Conservation (phyloP, 495 filamentous ascomycete species). For the Penicillium lagena region DNA sequence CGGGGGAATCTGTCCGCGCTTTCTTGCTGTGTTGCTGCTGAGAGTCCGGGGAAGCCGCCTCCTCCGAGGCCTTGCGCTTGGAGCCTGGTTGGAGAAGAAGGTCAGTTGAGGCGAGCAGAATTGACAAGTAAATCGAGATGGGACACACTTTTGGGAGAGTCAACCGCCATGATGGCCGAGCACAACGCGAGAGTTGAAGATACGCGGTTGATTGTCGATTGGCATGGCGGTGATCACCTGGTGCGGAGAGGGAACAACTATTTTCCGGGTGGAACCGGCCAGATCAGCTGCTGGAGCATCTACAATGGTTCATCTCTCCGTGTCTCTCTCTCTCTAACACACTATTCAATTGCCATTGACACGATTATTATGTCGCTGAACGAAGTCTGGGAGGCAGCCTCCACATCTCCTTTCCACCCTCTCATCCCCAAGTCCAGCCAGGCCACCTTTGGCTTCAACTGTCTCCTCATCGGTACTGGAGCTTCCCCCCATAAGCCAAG, state of each 20-base stretch:
- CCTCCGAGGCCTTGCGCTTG: conserved; percentile 76
- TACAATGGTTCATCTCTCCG: no score
- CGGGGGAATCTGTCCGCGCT: conserved; percentile 52
- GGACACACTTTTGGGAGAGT: conserved; percentile 18
- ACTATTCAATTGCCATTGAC: neutral
- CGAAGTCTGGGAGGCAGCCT: conserved; percentile 84
- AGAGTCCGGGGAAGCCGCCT: conserved; percentile 53
- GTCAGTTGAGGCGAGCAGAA: neutral
- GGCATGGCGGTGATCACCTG: conserved; percentile 1
- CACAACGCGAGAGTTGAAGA: neutral
- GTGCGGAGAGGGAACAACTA: conserved; percentile 8
- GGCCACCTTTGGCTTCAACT: conserved; percentile 72
- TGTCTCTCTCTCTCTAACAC: neutral
- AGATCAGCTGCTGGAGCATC: conserved; percentile 3
- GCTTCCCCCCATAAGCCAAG: neutral
- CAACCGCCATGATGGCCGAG: conserved; percentile 10
- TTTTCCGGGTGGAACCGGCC: conserved; percentile 6
- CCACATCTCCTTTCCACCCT: conserved; percentile 75
- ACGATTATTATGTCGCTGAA: conserved; percentile 57
- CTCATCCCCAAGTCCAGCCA: conserved; percentile 76
- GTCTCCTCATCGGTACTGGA: conserved; percentile 60
- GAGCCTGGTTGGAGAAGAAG: conserved; percentile 33
- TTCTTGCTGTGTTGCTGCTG: conserved; percentile 45
- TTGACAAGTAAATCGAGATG: neutral
- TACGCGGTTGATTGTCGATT: no score